Evolutionary conservation across 768 basidiomycete genomes (phyloP), one percentile per base, ranked within the genome.

Genomic region (Lactarius hengduanensis): DNA sequence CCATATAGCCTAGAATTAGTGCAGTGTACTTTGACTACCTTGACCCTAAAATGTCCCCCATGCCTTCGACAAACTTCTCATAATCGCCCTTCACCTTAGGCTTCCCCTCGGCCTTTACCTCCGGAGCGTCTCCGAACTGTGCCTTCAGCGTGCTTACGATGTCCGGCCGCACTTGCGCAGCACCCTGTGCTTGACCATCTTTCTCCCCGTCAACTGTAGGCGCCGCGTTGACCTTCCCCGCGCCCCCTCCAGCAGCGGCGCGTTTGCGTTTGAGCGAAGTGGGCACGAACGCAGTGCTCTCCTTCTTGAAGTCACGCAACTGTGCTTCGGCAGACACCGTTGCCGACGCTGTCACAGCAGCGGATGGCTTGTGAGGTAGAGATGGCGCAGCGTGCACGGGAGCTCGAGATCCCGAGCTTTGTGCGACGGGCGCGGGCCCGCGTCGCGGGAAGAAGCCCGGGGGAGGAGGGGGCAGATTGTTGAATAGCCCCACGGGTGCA

Each of bases 271-370:
- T 93, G 60, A 96, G 77, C 3, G 90, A 81, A 2, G 88, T 75
- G 4, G 97, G 97, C 4, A 98, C 86, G 72, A 99, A 98, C 0
- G 91, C 86, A 0, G 94, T 96, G 10, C 91, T 90, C 75, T 99
- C 97, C 76, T 94, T 95, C 79, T 95, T 94, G 67, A 98, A 81
- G 77, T 99, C 94, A 16, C 96, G 90, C 59, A 99, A 77, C 74
- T 94, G 83, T 4, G 97, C 94, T 55, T 81, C 93, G 2, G 95
- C 94, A 26, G 85, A 88, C 60, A 98, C 87, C 2, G 85, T 90
- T 1, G 92, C 93, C 8, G 84, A 78, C 1, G 80, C 80, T 18
- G 81, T 67, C 54, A 76, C 78, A 11, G 80, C 76, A 10, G 77
- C 66, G 2, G 71, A 58, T 16, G 80, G 76, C 10, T 77, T 66